phyloP scores from a whole-genome alignment of 2,329 filamentous ascomycete genomes.

The Colletotrichum euphorbiae region DNA sequence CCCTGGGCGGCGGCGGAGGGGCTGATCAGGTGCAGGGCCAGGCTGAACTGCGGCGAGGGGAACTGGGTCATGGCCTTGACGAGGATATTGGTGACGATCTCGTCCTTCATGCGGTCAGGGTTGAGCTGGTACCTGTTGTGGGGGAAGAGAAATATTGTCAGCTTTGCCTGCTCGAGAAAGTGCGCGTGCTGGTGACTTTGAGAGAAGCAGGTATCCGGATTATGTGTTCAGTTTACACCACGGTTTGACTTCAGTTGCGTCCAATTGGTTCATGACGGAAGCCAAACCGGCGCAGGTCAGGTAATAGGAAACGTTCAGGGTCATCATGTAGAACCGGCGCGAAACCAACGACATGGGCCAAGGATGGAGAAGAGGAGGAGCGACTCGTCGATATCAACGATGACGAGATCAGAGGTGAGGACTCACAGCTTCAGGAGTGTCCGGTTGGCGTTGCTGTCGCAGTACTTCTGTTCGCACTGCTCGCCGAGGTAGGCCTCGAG shows the following conservation, averaged over 20 bases:
- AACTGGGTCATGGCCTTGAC: slow-evolving; percentile 98
- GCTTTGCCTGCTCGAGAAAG: slow-evolving; percentile 63
- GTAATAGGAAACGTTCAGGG: slow-evolving; percentile 98
- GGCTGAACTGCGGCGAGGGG: slow-evolving; percentile 93
- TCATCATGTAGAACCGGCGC: slow-evolving; percentile 72
- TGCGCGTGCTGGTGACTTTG: background rate
- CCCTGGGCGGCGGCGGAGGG: slow-evolving; percentile 75
- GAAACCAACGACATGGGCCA: slow-evolving; percentile 36
- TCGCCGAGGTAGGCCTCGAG: slow-evolving; percentile 95
- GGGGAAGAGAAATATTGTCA: slow-evolving; percentile 29
- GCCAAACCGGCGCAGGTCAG: slow-evolving; percentile 71
- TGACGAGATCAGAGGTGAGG: background rate
- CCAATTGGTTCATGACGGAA: slow-evolving; percentile 61
- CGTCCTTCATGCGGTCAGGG: slow-evolving; percentile 95
- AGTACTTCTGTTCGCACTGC: slow-evolving; percentile 95
- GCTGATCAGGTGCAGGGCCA: slow-evolving; percentile 92
- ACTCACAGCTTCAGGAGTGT: slow-evolving; percentile 97
- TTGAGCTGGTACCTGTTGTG: slow-evolving; percentile 94
- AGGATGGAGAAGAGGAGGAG: slow-evolving; percentile 18
- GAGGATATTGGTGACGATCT: slow-evolving; percentile 98
- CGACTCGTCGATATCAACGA: background rate
- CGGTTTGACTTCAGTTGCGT: slow-evolving; percentile 73
- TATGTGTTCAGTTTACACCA: slow-evolving; percentile 63
- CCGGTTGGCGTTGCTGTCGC: slow-evolving; percentile 96
- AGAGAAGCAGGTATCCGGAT: slow-evolving; percentile 40